Base-by-base conservation (phyloP, 2,329 filamentous ascomycete species). In the Beauveria varroae region DNA sequence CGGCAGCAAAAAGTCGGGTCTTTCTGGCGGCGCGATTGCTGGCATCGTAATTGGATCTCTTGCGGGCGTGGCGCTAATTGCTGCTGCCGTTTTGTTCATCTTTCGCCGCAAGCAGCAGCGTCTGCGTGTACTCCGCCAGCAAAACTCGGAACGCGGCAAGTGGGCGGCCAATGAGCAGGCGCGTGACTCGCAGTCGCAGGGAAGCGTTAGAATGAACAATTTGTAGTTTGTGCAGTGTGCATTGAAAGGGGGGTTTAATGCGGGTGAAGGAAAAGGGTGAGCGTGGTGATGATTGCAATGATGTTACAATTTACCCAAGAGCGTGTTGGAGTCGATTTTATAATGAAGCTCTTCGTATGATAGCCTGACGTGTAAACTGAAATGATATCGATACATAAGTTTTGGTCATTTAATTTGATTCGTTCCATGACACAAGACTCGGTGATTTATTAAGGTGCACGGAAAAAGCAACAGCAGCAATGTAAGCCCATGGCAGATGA, bases 21-120 rank as follows among this genome's bases (percentile, higher is more conserved):
- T 92, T 12, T 86, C 85, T 16, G 84, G 84, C 22, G 89, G 88
- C 47, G 82, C 84, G 22, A 91, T 93, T 68, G 90, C 89, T 3
- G 90, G 89, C 1, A 87, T 90, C 63, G 88, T 89, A 2, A 78
- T 93, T 63, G 90, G 90, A 37, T 81, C 85, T 3, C 72, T 93
- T 9, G 76, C 83, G 10, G 89, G 85, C 49, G 81, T 85, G 5
- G 78, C 80, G 1, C 70, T 90, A 10, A 70, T 92, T 9, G 78
- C 80, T n/a, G 83, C 78, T 1, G 76, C 87, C 1, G 75, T 84
- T 37, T 80, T 89, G 66, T 73, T 88, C 50, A 81, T 88, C 65
- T 72, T 73, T 67, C 66, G 74, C 3, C 69, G 71, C 20, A 74
- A 66, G 62, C 67, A 69, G 56, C 65, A 69, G 64, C 63, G 64